A percentile compares a stretch with the other conserved stretches of the same genome.
phyloP scores from a whole-genome alignment of 2,329 filamentous ascomycete species.

The Aspergillus ruber region DNA sequence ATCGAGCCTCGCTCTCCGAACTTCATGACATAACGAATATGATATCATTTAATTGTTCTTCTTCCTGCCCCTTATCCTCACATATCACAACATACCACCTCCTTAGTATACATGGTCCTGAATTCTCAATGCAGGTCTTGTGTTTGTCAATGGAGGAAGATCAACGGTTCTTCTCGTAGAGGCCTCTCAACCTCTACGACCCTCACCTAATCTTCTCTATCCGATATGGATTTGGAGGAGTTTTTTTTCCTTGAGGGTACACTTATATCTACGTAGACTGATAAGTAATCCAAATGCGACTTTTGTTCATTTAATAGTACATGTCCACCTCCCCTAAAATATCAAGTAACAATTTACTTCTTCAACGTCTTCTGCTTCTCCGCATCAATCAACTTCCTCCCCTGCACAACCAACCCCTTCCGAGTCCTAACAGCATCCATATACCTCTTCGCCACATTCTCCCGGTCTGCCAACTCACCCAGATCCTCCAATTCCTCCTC shows the following conservation, averaged over 20 bases:
- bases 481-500: slow-evolving; percentile 96
- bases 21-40: slow-evolving; percentile 1
- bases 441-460: slow-evolving; percentile 94
- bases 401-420: slow-evolving; percentile 83
- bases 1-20: too few relatives aligned
- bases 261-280: slow-evolving; percentile 5
- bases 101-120: slow-evolving; percentile 40
- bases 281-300: background rate
- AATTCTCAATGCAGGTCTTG: slow-evolving; percentile 37
- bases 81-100: slow-evolving; percentile 14
- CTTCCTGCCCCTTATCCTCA: background rate
- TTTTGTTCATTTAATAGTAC: background rate
- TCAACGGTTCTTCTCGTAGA: slow-evolving; percentile 17
- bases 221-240: slow-evolving; percentile 9
- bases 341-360: slow-evolving; percentile 30
- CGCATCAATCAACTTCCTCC: slow-evolving; percentile 68
- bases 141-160: slow-evolving; percentile 41
- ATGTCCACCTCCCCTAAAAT: background rate
- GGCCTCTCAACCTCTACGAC: slow-evolving; percentile 23
- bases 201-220: slow-evolving; percentile 17
- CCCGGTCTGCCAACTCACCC: slow-evolving; percentile 83
- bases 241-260: slow-evolving; percentile 17
- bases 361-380: slow-evolving; percentile 83
- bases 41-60: slow-evolving; percentile 7
- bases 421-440: slow-evolving; percentile 80